Evolutionary conservation across 1,284 basidiomycete species (phyloP).

Genomic region (Ustilago vetiveriae): DNA sequence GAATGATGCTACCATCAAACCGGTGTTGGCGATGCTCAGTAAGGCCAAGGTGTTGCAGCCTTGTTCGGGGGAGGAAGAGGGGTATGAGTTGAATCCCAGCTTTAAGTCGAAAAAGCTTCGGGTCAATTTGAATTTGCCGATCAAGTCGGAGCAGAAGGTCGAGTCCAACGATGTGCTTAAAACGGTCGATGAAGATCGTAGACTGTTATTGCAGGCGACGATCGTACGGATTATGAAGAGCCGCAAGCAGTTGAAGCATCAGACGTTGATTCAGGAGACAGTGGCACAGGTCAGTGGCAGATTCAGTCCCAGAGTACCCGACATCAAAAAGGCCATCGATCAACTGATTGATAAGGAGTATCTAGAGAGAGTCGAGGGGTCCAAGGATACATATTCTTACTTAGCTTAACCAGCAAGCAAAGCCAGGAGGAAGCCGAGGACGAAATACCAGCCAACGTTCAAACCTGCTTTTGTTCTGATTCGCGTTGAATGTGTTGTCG

Average conservation of each 20-base stretch:
- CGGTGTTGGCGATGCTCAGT: conserved; percentile 82
- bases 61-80: conserved; percentile 69
- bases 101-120: conserved; percentile 91
- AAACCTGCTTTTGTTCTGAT: too few relatives aligned
- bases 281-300: conserved; percentile 88
- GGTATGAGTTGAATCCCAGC: conserved; percentile 77
- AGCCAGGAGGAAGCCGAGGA: too few relatives aligned
- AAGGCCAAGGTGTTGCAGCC: conserved; percentile 88
- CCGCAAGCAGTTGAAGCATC: conserved; percentile 94
- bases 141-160: conserved; percentile 92
- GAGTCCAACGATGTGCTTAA: conserved; percentile 91
- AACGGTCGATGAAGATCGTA: conserved; percentile 96
- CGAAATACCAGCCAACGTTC: too few relatives aligned
- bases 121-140: conserved; percentile 90
- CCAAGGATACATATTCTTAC: conserved; percentile 63
- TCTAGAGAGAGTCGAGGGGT: conserved; percentile 86
- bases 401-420: conserved; percentile 28
- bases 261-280: conserved; percentile 91
- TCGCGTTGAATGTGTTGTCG: too few relatives aligned
- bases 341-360: conserved; percentile 96
- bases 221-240: conserved; percentile 99
- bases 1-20: conserved; percentile 81
- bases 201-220: conserved; percentile 95
- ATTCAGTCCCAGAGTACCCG: conserved; percentile 87
- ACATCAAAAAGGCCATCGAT: conserved; percentile 92